Conservation (phyloP, 352 stramenopile species). For the Thalassiosira hispida region DNA sequence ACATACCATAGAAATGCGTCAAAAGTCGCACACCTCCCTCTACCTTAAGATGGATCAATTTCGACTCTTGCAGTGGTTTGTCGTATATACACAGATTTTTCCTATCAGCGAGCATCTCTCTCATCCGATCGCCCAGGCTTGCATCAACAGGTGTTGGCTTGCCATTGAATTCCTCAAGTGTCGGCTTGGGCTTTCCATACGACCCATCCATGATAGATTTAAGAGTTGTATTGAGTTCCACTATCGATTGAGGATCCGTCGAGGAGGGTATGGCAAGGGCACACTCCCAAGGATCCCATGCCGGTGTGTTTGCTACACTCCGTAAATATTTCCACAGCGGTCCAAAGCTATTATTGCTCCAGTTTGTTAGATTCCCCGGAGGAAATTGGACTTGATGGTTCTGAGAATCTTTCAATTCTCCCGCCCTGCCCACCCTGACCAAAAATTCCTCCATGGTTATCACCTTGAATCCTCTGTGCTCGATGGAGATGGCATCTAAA, state of each 20-base stretch:
- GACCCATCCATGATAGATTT: constrained; percentile 54
- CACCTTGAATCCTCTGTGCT: constrained; percentile 82
- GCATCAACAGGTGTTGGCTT: constrained; percentile 71
- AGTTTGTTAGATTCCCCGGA: constrained; percentile 71
- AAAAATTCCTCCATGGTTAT: constrained; percentile 89
- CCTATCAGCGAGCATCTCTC: constrained; percentile 62
- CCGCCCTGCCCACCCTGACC: constrained; percentile 61
- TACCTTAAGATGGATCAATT: constrained; percentile 72
- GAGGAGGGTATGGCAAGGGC: constrained; percentile 68
- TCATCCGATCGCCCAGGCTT: constrained; percentile 58
- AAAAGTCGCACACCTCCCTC: constrained; percentile 71
- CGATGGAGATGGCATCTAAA: constrained; percentile 68
- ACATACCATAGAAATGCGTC: constrained; percentile 74
- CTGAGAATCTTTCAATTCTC: constrained; percentile 57
- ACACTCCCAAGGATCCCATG: constrained; percentile 72
- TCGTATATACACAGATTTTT: constrained; percentile 79
- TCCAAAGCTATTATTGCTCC: constrained; percentile 31
- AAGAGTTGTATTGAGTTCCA: constrained; percentile 56
- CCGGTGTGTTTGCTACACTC: constrained; percentile 25
- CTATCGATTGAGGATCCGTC: constrained; percentile 51
- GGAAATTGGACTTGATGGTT: constrained; percentile 59
- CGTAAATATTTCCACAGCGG: constrained; percentile 48
- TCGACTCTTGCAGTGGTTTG: constrained; percentile 64
- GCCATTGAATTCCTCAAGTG: constrained; percentile 66
- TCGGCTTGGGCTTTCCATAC: constrained; percentile 52